A percentile compares a stretch with the other conserved stretches of the same genome.
Conservation (phyloP, 371 early-diverging fungal genomes). For the Circinella minor region DNA sequence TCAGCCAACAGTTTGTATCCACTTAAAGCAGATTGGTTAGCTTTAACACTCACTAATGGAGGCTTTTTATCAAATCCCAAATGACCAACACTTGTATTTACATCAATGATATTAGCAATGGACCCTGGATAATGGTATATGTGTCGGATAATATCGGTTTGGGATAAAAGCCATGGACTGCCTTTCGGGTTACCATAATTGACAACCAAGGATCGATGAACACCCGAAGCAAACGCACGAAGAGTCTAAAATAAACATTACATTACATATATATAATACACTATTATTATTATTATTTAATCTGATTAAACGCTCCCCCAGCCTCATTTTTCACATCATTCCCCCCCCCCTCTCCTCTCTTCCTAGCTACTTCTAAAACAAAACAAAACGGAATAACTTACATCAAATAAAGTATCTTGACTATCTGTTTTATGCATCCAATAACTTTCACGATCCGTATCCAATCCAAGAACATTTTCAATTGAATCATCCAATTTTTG, state of each 20-base stretch:
- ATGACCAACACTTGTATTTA: slow-evolving; percentile 30
- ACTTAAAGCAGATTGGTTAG: slow-evolving; percentile 38
- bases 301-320: not conserved
- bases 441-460: slow-evolving; percentile 62
- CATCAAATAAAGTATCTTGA: slow-evolving; percentile 47
- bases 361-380: not conserved
- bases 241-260: slow-evolving; percentile 32
- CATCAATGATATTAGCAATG: slow-evolving; percentile 39
- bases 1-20: slow-evolving; percentile 55
- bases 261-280: not conserved
- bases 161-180: slow-evolving; percentile 51
- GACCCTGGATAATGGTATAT: slow-evolving; percentile 45
- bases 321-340: not conserved
- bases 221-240: slow-evolving; percentile 51
- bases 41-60: slow-evolving; percentile 36
- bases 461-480: slow-evolving; percentile 62
- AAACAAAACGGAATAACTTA: slow-evolving; percentile 14
- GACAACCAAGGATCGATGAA: slow-evolving; percentile 52
- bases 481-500: slow-evolving; percentile 46
- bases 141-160: slow-evolving; percentile 61
- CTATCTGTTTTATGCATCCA: slow-evolving; percentile 53
- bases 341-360: too few species aligned
- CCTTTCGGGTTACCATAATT: slow-evolving; percentile 31
- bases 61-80: slow-evolving; percentile 33
- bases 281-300: too few species aligned